Percentiles rank a stretch among this genome's conserved stretches.
phyloP scores from a whole-genome alignment of 1,284 basidiomycete genomes.

The Ustilago sp. region DNA sequence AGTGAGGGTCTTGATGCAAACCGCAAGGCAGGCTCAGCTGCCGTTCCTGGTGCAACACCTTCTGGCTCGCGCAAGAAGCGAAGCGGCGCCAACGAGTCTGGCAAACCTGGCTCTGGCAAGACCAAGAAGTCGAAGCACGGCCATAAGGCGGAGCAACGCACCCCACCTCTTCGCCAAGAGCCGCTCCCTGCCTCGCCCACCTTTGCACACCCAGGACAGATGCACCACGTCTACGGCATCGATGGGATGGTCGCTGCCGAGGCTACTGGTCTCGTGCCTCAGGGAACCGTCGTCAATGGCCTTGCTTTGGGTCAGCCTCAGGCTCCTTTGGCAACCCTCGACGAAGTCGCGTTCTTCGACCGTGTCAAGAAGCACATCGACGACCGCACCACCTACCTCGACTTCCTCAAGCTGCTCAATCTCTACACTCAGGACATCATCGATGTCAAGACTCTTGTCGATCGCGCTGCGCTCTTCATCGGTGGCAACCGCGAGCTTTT shows the following conservation, averaged over 20 bases:
- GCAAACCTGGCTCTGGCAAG: conserved; percentile 45
- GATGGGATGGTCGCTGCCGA: conserved; percentile 60
- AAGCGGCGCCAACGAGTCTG: conserved; percentile 49
- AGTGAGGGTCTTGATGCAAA: conserved; percentile 67
- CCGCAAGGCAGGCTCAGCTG: conserved; percentile 76
- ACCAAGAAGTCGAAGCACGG: conserved; percentile 66
- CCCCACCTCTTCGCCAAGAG: conserved; percentile 49
- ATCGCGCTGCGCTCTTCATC: conserved; percentile 88
- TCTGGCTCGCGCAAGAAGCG: conserved; percentile 56
- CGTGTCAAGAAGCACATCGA: conserved; percentile 86
- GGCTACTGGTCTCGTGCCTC: conserved; percentile 53
- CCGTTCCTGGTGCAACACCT: conserved; percentile 72
- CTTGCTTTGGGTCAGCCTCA: conserved; percentile 63
- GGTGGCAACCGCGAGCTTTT: conserved; percentile 82
- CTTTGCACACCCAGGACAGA: conserved; percentile 44
- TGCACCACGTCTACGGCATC: conserved; percentile 57
- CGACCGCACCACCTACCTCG: conserved; percentile 89
- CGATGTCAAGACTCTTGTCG: conserved; percentile 83
- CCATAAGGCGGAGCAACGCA: conserved; percentile 55
- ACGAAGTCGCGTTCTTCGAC: conserved; percentile 94
- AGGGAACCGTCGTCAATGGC: conserved; percentile 46
- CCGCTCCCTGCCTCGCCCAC: conserved; percentile 42
- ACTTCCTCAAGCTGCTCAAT: conserved; percentile 95
- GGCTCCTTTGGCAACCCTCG: conserved; percentile 75
- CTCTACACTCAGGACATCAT: conserved; percentile 93